These are phyloP conservation scores for Silene vulgaris DNA, from an alignment of 179 eudicot species.

Conservation along the genomic window DNA sequence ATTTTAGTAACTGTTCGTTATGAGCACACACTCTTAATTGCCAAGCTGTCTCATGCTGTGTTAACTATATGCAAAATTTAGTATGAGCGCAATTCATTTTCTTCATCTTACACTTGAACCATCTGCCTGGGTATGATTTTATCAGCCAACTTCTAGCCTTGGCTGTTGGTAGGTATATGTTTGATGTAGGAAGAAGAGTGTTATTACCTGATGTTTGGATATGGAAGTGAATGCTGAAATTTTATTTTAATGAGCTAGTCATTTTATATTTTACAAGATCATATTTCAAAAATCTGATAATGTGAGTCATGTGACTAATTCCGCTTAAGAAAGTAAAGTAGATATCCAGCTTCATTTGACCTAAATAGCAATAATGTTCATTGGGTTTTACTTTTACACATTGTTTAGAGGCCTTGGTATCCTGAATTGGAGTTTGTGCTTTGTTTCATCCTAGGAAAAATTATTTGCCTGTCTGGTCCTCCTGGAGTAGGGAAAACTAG, in stretches of 20 bases:
- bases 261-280: neutral
- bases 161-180: neutral
- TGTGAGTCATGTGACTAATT: neutral
- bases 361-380: neutral
- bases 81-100: too few species aligned
- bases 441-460: constrained; percentile 53
- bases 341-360: neutral
- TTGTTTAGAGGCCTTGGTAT: neutral
- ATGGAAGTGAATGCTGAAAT: constrained; percentile 1
- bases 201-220: neutral
- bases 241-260: neutral
- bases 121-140: neutral
- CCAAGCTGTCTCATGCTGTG: too few species aligned
- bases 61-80: too few species aligned
- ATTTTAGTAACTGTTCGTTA: too few species aligned
- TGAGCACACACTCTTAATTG: too few species aligned
- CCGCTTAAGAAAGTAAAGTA: neutral
- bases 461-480: constrained; percentile 90
- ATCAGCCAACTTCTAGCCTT: neutral
- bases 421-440: constrained; percentile 3
- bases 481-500: constrained; percentile 99
- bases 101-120: neutral
- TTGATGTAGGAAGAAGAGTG: constrained; percentile 8
- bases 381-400: neutral
- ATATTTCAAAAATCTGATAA: constrained; percentile 1